These are phyloP conservation scores for Lasiodiplodia sp. DNA, from an alignment of 2,329 filamentous ascomycete species.

Conservation along the genomic window DNA sequence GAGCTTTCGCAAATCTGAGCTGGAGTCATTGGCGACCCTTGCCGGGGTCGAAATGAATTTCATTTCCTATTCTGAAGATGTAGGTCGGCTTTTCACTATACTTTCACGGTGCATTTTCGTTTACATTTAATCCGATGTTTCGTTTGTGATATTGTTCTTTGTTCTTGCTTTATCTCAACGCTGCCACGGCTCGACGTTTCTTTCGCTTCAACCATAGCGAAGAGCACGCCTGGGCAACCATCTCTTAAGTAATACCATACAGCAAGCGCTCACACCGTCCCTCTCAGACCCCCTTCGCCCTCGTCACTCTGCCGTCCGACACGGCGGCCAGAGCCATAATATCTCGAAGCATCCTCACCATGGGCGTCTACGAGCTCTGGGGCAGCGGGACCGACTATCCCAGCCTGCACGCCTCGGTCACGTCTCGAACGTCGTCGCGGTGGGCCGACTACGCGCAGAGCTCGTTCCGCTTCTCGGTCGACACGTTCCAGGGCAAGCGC, in stretches of 20 bases:
- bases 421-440: conserved; percentile 62
- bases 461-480: conserved; percentile 85
- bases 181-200: background rate
- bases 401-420: conserved; percentile 72
- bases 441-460: conserved; percentile 71
- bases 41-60: conserved; percentile 73
- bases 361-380: conserved; percentile 91
- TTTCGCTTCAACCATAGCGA: background rate
- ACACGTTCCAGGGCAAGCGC: conserved; percentile 80
- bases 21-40: conserved; percentile 78
- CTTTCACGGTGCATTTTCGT: conserved; percentile 24
- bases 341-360: conserved; percentile 78
- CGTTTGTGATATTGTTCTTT: background rate
- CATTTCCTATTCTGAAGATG: conserved; percentile 75
- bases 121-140: conserved; percentile 5
- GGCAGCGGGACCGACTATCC: conserved; percentile 72
- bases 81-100: conserved; percentile 56
- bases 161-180: background rate
- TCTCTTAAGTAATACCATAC: background rate
- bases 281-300: conserved; percentile 81
- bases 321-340: conserved; percentile 72
- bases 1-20: conserved; percentile 85
- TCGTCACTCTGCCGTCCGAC: conserved; percentile 71
- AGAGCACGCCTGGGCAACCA: background rate
- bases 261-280: background rate